These are phyloP conservation scores for Chrysosporium keratinophilum DNA, from an alignment of 2,329 filamentous ascomycete species.

Conservation along the genomic window DNA sequence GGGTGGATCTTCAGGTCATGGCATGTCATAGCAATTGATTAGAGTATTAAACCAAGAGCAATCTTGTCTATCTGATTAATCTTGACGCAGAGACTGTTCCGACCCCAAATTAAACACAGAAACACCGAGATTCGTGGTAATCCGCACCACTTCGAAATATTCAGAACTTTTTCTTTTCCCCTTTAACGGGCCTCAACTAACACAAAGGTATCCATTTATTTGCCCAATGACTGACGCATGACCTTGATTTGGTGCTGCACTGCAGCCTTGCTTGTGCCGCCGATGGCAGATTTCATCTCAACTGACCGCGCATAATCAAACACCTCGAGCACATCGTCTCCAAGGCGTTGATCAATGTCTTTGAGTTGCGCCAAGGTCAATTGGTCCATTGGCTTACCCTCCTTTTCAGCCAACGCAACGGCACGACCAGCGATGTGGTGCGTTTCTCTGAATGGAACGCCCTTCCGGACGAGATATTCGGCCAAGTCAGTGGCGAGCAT, in stretches of 20 bases:
- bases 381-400: constrained; percentile 58
- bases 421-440: constrained; percentile 66
- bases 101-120: not conserved
- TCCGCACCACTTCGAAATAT: not conserved
- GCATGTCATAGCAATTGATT: not conserved
- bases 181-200: not conserved
- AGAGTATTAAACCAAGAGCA: not conserved
- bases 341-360: constrained; percentile 58
- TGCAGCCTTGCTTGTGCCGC: constrained; percentile 63
- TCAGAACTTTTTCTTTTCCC: not conserved
- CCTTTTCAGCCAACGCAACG: constrained; percentile 61
- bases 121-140: not conserved
- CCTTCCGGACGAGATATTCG: constrained; percentile 36
- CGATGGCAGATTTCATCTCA: constrained; percentile 65
- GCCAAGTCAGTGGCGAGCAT: constrained; percentile 60
- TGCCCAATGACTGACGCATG: constrained; percentile 27
- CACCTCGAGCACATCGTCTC: constrained; percentile 56
- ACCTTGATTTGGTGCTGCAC: constrained; percentile 60
- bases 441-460: constrained; percentile 60
- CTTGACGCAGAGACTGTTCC: not conserved
- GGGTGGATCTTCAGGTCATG: not conserved
- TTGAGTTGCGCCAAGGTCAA: constrained; percentile 57
- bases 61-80: not conserved
- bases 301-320: constrained; percentile 78
- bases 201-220: not conserved